Evolutionary conservation across 1,284 basidiomycete species (phyloP), one percentile per base, ranked within the genome.

Genomic region (Mycena sp.): DNA sequence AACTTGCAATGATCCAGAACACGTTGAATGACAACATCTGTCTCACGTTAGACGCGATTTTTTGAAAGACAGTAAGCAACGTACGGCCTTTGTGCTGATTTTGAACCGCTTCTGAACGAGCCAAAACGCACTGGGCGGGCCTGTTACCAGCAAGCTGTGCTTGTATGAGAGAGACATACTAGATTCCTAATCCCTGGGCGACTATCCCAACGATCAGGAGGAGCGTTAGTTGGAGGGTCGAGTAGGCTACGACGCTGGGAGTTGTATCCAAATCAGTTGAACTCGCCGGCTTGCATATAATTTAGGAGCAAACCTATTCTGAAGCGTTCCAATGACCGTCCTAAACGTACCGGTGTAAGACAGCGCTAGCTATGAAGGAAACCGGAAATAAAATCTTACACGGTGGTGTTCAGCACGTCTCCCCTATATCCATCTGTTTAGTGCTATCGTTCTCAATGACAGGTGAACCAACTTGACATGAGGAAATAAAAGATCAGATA

Each of bases 151-250:
- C n/a, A 19, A 17, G 35, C 53, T 43, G 6, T 71, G 32, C 60
- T 51, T 26, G 35, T 21, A 23, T 10, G n/a, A 35, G 12, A 17
- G n/a, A 37, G 17, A 75, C 85, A 72, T 66, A 91, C 90, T 91
- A 92, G 52, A 92, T 91, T 17, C 92, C 92, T 3, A 91, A 67
- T 16, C 82, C 90, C 78, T 94, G 92, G 0, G 91, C 80, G 0
- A 86, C 84, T 48, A 94, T 90, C 11, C 92, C 92, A 53, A 93
- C 90, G 62, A 94, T 89, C 44, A 94, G 79, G 4, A 94, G 82
- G 23, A 89, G 81, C 0, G 87, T 92, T 54, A 90, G 77, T 67
- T 90, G 85, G 38, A 87, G 78, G 23, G 86, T 91, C 45, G 87
- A 90, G 72, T 90, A 90, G 2, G 84, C 81, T 6, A 89, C 86